Evolutionary conservation across 2,329 filamentous ascomycete species (phyloP).

Genomic region (Claviceps paspali): DNA sequence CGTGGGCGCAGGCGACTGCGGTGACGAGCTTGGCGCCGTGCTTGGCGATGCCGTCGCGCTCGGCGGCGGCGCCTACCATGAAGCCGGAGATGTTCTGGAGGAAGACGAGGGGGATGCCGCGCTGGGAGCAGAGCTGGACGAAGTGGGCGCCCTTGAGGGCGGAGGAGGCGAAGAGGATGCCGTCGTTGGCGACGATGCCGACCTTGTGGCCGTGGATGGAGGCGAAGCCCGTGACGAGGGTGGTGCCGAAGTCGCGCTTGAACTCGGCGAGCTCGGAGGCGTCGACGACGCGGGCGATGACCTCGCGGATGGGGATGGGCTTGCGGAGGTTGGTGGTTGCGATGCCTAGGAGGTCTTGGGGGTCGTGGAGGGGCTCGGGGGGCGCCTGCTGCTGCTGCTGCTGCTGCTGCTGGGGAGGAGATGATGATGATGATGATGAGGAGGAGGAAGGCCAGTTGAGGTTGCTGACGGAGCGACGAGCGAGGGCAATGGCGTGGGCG

Average conservation of each 20-base stretch:
- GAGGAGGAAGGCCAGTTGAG: constrained; percentile 63
- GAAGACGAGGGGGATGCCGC: constrained; percentile 80
- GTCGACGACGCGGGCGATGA: constrained; percentile 87
- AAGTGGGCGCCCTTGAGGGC: constrained; percentile 93
- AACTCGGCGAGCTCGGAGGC: constrained; percentile 85
- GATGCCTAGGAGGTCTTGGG: constrained; percentile 71
- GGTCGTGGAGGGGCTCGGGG: constrained; percentile 65
- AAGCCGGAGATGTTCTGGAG: constrained; percentile 95
- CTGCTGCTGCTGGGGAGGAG: constrained; percentile 15
- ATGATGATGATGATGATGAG: constrained; percentile 11
- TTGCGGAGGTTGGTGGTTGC: constrained; percentile 80
- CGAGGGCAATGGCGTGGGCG: constrained; percentile 76
- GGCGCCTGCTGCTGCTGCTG: no score
- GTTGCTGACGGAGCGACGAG: constrained; percentile 69
- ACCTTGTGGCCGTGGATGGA: constrained; percentile 80
- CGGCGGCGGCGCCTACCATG: constrained; percentile 90
- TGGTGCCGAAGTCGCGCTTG: constrained; percentile 80
- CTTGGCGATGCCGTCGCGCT: constrained; percentile 91
- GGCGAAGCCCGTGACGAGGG: constrained; percentile 84
- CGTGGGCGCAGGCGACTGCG: constrained; percentile 82
- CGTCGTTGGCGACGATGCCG: constrained; percentile 90
- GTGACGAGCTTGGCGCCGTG: constrained; percentile 95
- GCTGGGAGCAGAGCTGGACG: constrained; percentile 83
- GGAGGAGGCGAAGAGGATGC: constrained; percentile 81
- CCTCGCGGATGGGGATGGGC: constrained; percentile 72